Base-by-base conservation (phyloP, 495 filamentous ascomycete species). In the Lophium mytilinum region DNA sequence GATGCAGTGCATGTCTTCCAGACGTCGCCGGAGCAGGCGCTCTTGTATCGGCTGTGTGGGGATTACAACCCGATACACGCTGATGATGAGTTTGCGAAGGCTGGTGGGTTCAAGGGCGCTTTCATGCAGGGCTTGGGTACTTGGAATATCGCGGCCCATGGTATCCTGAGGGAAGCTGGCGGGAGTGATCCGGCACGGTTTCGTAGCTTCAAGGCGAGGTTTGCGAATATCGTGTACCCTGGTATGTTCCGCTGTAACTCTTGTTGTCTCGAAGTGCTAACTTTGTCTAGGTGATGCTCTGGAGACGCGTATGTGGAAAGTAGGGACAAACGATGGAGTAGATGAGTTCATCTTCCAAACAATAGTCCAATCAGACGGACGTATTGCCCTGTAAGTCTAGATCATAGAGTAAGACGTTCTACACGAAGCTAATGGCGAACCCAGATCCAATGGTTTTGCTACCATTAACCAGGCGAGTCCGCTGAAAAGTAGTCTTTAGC, bases 51-150 rank as follows among this genome's bases (percentile, higher is more conserved):
- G n/a, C 52, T 70, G n/a, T 68, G 66, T 45, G 68, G 68, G 7
- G 68, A 70, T 51, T 70, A 66, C 45, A 70, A 70, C 47, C 68
- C 68, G 0, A 52, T 70, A 48, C 68, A 70, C 58, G 66, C 64
- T 1, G 68, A 70, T 51, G 66, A 68, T 21, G 58, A 58, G 8
- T 68, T 66, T 55, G 68, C 56, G 34, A 55, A 54, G 37, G 54
- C 50, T 4, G 68, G 57, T 6, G 68, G 68, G 4, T 68, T 68
- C 46, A 68, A 68, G 49, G 63, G 58, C 2, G 52, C 64, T 3
- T 61, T 68, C 53, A 35, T 70, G 46, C 68, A 68, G 53, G 66
- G 66, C 18, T 37, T 70, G 37, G 59, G 67, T 11, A 69, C 67
- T 3, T 69, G 67, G 67, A 69, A 69, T 55, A 69, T 69, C 50